Base-by-base conservation (phyloP, 2,329 filamentous ascomycete genomes). In the Balansia obtecta region DNA sequence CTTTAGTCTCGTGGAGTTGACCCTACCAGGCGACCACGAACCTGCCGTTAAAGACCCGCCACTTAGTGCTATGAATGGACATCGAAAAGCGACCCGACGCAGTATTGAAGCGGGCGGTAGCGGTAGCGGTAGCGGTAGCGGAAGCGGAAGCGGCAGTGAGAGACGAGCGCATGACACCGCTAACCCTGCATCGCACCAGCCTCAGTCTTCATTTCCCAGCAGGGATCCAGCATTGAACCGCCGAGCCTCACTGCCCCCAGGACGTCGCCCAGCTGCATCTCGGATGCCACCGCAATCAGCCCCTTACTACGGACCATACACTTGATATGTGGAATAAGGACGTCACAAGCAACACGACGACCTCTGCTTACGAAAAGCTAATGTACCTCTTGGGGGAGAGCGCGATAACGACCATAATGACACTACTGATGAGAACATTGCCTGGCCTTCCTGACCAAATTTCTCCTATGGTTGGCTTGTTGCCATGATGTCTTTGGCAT, bases 1-100 rank as follows among this genome's bases (percentile, higher is more conserved):
- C 62, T 90, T 84, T 66, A 74, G 79, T 52, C 70, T 89, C 38
- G 82, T 89, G 37, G 77, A 82, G 50, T 63, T 88, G 52, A 76
- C 72, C 20, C 66, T 87, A 4, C 85, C 86, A 0, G 67, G 68
- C 40, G 82, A 88, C 51, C 71, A 80, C 49, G 80, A 83, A 40
- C 65, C 73, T 2, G 68, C 69, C 15, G 77, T 84, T 37, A 77
- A 76, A 57, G 75, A 82, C 51, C 80, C 80, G 33, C 79, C 79
- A 3, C 64, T 83, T 54, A 77, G 74, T 56, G 74, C 74, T 50
- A 66, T 78, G 51, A 70, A 63, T 53, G 71, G 71, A 51, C 66
- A 70, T 33, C 69, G 74, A 48, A 78, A 77, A 61, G 63, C 64
- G 37, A 63, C 61, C 45, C 69, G 75, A 37, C 71, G 75, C n/a